A percentile compares a stretch with the other conserved stretches of the same genome.
Evolutionary conservation across 768 basidiomycete species (phyloP).

Genomic region (Russula sp.): DNA sequence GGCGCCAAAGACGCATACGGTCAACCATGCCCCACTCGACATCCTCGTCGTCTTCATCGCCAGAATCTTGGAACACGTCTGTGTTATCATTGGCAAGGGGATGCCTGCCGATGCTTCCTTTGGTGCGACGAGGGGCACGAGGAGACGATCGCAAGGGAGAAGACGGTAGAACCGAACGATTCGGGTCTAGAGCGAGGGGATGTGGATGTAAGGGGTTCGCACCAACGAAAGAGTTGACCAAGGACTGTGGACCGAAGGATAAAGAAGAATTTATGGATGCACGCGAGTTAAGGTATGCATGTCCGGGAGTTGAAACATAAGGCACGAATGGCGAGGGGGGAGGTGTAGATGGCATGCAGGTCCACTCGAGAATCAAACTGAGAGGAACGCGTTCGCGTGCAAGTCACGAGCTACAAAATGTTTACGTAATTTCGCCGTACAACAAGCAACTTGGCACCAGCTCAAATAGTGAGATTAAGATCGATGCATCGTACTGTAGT

Average conservation of each 20-base stretch:
- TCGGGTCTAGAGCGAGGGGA: constrained; percentile 70
- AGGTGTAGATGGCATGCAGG: constrained; percentile 33
- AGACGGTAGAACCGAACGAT: constrained; percentile 69
- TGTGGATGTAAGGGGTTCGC: constrained; percentile 57
- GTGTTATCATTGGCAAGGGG: constrained; percentile 76
- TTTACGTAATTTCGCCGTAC: no score
- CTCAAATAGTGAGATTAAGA: no score
- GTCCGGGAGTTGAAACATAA: constrained; percentile 34
- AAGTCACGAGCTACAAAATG: background rate
- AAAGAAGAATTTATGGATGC: constrained; percentile 76
- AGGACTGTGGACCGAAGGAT: constrained; percentile 76
- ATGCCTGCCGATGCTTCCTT: constrained; percentile 51
- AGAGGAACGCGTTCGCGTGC: constrained; percentile 7
- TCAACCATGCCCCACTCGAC: constrained; percentile 87
- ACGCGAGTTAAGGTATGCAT: constrained; percentile 48
- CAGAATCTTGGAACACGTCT: constrained; percentile 71
- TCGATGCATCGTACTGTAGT: no score
- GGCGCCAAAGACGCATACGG: constrained; percentile 94
- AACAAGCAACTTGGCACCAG: no score
- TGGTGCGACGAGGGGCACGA: constrained; percentile 51
- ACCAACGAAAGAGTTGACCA: constrained; percentile 68
- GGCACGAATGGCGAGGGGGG: constrained; percentile 30
- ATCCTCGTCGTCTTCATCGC: constrained; percentile 53
- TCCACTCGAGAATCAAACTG: background rate
- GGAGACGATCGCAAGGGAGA: constrained; percentile 72